Base-by-base conservation (phyloP, 2,329 filamentous ascomycete genomes). In the Epichloe sp. region DNA sequence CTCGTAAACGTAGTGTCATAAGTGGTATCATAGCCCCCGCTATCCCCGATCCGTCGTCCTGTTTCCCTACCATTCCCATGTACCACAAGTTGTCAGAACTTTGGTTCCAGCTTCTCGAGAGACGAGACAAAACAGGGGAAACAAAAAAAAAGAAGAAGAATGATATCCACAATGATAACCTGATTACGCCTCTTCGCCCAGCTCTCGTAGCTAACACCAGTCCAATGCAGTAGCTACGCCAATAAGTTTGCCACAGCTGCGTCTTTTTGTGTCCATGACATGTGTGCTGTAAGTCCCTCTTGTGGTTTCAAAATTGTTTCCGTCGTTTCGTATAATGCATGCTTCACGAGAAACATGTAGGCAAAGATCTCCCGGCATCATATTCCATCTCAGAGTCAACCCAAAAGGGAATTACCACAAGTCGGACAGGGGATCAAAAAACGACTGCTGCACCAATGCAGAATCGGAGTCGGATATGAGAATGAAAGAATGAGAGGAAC, bases 1-100 rank as follows among this genome's bases (percentile, higher is more conserved):
- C 49, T 44, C 50, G 40, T 43, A 52, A 63, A 63, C 61, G 59
- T 62, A 61, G 58, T 59, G 57, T 65, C 63, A 59, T 65, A 60
- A 62, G 54, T 65, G 61, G 64, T 67, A 66, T 67, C 63, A 62
- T 65, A 59, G 58, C 59, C 56, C 56, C 61, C 56, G 54, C 53
- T 57, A 52, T 53, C 58, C 54, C 56, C 56, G 55, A 57, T 57
- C 58, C 55, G 55, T 55, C 56, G 55, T 55, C 54, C 59, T 58
- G 36, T 42, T 35, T 42, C n/a, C 48, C 21, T 48, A 17, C 14
- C 23, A 42, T 36, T 37, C 44, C 41, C 44, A 45, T 38, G 38
- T 38, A 14, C 40, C 57, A 55, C 54, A 57, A 54, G 60, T 55
- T 58, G 59, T 52, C 59, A 57, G 57, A 58, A 57, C 55, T 59